Evolutionary conservation across 2,329 filamentous ascomycete species (phyloP).

Genomic region (Xylariaceae sp.): DNA sequence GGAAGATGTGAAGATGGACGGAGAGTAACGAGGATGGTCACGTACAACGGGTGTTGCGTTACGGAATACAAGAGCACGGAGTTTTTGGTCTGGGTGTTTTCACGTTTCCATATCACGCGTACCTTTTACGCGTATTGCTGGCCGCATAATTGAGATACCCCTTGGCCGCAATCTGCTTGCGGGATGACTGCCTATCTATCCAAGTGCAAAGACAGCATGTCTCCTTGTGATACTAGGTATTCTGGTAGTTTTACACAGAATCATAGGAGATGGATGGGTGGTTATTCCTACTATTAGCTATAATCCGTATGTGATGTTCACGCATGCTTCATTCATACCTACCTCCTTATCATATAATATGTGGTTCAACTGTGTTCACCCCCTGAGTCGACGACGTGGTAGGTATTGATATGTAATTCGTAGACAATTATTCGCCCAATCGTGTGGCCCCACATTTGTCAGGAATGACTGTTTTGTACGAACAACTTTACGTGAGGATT

Average conservation of each 20-base stretch:
- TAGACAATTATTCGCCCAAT: neutral
- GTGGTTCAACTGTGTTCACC: no score
- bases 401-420: no score
- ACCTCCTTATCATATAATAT: no score
- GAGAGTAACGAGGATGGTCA: conserved; percentile 1
- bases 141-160: conserved; percentile 17
- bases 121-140: neutral
- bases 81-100: conserved; percentile 1
- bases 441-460: neutral
- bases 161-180: neutral
- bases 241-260: neutral
- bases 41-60: neutral
- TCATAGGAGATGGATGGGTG: neutral
- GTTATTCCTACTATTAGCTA: neutral
- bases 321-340: no score
- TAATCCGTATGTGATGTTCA: neutral
- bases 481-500: no score
- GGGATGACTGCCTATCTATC: neutral
- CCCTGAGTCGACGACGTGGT: no score
- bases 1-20: conserved; percentile 57
- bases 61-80: conserved; percentile 15
- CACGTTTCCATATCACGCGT: conserved; percentile 7
- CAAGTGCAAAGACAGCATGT: neutral
- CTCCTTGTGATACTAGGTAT: neutral
- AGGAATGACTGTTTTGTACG: neutral